Percentiles rank a stretch among this genome's conserved stretches.
Evolutionary conservation across 2,329 filamentous ascomycete genomes (phyloP).

Genomic region (Sporothrix phasma): DNA sequence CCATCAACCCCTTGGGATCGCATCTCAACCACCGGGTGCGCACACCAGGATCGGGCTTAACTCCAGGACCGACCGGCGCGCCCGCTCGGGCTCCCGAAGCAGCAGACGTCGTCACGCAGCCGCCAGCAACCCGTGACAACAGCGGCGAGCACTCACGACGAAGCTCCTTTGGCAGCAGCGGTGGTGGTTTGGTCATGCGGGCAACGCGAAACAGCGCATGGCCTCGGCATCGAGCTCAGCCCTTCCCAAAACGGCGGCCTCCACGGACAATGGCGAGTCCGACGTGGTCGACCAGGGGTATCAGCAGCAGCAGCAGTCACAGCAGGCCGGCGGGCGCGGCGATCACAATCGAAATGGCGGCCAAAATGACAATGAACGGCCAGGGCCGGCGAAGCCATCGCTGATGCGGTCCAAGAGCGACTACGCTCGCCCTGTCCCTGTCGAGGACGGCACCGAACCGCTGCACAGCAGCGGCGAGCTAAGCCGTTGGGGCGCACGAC

Average conservation of each 20-base stretch:
- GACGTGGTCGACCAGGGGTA: constrained; percentile 19
- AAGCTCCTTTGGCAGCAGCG: constrained; percentile 10
- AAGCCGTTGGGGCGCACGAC: constrained; percentile 49
- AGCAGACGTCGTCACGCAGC: background rate
- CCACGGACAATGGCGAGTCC: constrained; percentile 20
- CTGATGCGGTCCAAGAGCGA: constrained; percentile 50
- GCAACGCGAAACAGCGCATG: background rate
- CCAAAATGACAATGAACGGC: constrained; percentile 6
- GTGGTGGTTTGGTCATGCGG: constrained; percentile 12
- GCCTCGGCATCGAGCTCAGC: background rate
- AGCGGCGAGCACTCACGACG: constrained; percentile 9
- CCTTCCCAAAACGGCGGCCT: background rate
- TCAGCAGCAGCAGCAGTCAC: constrained; percentile 19
- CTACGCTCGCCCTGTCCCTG: constrained; percentile 32
- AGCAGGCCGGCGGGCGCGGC: constrained; percentile 27
- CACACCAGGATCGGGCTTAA: background rate
- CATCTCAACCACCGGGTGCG: constrained; percentile 5
- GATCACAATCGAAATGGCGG: constrained; percentile 15
- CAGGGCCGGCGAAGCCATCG: constrained; percentile 34
- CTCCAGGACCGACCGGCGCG: background rate
- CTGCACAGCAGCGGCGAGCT: constrained; percentile 23
- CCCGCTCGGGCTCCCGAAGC: background rate
- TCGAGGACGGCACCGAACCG: constrained; percentile 21
- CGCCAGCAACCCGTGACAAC: background rate
- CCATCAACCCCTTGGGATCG: constrained; percentile 7